phyloP scores from a whole-genome alignment of 2,329 filamentous ascomycete species.

The Epichloe festucae region DNA sequence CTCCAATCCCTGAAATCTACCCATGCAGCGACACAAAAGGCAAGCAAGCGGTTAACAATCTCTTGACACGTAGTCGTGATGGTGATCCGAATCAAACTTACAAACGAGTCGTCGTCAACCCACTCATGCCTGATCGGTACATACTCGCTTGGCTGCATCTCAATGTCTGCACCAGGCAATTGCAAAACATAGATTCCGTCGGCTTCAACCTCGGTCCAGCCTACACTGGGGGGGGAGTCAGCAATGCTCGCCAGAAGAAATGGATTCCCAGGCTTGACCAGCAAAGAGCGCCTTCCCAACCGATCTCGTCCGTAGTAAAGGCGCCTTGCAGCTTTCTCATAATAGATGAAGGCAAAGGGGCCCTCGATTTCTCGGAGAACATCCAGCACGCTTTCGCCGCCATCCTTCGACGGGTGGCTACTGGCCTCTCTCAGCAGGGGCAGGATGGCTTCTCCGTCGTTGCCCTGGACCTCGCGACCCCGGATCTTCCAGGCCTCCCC shows the following conservation, averaged over 20 bases:
- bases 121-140: constrained; percentile 17
- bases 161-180: constrained; percentile 21
- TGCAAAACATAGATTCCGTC: constrained; percentile 65
- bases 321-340: constrained; percentile 46
- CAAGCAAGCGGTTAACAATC: constrained; percentile 24
- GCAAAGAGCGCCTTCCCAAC: constrained; percentile 72
- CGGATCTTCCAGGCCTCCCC: constrained; percentile 82
- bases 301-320: constrained; percentile 80
- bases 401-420: constrained; percentile 9
- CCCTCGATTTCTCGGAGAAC: constrained; percentile 55
- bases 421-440: constrained; percentile 37
- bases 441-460: constrained; percentile 67
- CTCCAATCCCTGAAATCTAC: constrained; percentile 40
- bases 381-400: constrained; percentile 26
- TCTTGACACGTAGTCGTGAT: neutral
- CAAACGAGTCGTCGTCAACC: constrained; percentile 26
- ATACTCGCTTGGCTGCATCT: constrained; percentile 2
- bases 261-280: constrained; percentile 37
- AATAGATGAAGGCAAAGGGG: constrained; percentile 82
- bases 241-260: constrained; percentile 61
- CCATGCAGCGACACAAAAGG: constrained; percentile 6
- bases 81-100: constrained; percentile 23
- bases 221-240: constrained; percentile 29
- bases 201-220: constrained; percentile 73
- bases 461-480: constrained; percentile 47